phyloP scores from a whole-genome alignment of 2,329 filamentous ascomycete genomes.

The Diaporthe nobilis region DNA sequence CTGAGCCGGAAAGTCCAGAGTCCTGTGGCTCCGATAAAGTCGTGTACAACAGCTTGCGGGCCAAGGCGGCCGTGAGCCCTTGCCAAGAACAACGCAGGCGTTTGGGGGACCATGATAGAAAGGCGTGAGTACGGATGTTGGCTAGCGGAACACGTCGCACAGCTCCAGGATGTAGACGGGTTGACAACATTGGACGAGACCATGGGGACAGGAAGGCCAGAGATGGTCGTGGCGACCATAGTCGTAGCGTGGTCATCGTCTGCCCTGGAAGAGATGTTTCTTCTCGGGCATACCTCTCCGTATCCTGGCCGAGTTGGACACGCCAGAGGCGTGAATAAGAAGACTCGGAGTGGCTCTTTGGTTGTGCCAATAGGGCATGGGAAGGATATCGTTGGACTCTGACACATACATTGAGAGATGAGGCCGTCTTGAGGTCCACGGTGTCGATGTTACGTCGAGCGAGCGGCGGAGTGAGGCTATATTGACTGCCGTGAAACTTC shows the following conservation, averaged over 20 bases:
- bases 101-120: not conserved
- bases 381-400: not conserved
- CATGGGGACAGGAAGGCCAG: no score
- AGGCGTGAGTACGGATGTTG: no score
- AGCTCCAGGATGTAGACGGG: not conserved
- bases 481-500: not conserved
- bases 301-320: not conserved
- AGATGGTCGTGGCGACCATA: not conserved
- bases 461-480: not conserved
- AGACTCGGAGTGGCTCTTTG: not conserved
- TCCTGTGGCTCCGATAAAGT: no score
- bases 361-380: not conserved
- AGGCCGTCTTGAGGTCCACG: not conserved
- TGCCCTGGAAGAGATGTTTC: not conserved
- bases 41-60: not conserved
- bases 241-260: no score
- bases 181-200: not conserved
- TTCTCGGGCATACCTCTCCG: no score
- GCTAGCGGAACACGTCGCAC: not conserved
- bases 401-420: not conserved
- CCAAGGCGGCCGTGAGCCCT: no score
- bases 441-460: not conserved
- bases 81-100: no score
- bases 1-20: not conserved
- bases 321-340: not conserved